phyloP scores from a whole-genome alignment of 768 basidiomycete genomes.

The Boletellus emodensis region DNA sequence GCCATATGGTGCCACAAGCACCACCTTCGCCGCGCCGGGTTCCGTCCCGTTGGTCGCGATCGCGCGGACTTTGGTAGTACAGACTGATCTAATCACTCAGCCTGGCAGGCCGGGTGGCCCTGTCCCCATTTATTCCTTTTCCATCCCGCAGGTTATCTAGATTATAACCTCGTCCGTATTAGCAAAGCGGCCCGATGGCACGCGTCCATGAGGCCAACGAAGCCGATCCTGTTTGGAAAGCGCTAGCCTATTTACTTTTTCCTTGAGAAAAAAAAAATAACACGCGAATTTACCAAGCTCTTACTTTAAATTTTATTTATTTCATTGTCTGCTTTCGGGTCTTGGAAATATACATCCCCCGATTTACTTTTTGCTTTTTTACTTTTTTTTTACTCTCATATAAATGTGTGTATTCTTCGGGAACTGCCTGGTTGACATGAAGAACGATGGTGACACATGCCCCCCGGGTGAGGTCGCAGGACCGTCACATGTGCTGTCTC shows the following conservation, averaged over 20 bases:
- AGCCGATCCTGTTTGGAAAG: conserved; percentile 21
- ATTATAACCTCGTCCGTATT: conserved; percentile 11
- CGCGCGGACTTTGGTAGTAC: conserved; percentile 21
- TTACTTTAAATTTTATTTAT: conserved; percentile 4
- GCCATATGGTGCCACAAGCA: conserved; percentile 20
- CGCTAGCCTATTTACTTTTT: conserved; percentile 18
- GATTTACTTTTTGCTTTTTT: neutral
- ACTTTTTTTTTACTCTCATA: neutral
- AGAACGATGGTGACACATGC: conserved; percentile 17
- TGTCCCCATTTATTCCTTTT: conserved; percentile 13
- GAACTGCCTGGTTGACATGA: neutral
- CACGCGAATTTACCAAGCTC: neutral
- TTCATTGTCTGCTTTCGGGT: neutral
- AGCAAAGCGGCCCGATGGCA: conserved; percentile 6
- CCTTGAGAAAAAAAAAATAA: conserved; percentile 12
- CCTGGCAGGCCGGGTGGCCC: conserved; percentile 11
- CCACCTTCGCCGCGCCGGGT: conserved; percentile 19
- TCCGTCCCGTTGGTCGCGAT: conserved; percentile 27
- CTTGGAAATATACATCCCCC: neutral
- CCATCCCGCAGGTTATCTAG: conserved; percentile 7
- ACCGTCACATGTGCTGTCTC: conserved; percentile 18
- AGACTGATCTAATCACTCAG: conserved; percentile 23
- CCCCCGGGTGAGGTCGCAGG: conserved; percentile 23
- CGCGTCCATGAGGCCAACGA: conserved; percentile 12
- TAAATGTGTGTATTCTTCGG: neutral